Conservation (phyloP, 768 basidiomycete genomes). For the Mycena venus region DNA sequence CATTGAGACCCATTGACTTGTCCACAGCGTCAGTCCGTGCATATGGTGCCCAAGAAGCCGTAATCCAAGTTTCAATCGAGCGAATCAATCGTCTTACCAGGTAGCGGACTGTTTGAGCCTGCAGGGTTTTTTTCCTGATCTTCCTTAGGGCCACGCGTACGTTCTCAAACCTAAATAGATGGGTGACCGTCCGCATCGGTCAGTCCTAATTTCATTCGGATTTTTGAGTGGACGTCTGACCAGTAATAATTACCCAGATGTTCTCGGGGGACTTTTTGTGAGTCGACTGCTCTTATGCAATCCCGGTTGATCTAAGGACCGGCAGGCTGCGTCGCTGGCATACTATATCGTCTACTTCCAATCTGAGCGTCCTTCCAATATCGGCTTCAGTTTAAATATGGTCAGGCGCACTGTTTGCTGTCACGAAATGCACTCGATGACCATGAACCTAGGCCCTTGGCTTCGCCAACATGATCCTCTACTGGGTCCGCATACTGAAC, state of each 20-base stretch:
- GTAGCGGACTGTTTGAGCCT: too few species aligned
- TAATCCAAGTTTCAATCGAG: conserved; percentile 47
- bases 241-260: too few species aligned
- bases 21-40: conserved; percentile 57
- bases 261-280: too few species aligned
- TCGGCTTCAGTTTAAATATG: conserved; percentile 57
- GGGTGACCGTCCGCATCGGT: too few species aligned
- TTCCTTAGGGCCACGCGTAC: too few species aligned
- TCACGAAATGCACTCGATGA: neutral
- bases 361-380: conserved; percentile 46
- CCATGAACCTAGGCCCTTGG: conserved; percentile 41
- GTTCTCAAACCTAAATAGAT: too few species aligned
- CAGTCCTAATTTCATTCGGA: too few species aligned
- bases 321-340: conserved; percentile 51
- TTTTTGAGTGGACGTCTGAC: too few species aligned
- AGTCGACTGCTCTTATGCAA: too few species aligned
- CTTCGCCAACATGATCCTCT: conserved; percentile 60
- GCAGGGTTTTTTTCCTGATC: too few species aligned
- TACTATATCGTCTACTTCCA: conserved; percentile 53
- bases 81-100: conserved; percentile 54
- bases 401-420: conserved; percentile 49
- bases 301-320: too few species aligned
- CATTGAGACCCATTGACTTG: neutral
- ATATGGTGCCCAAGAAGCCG: conserved; percentile 60
- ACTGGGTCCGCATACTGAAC: conserved; percentile 41